Percentiles rank a stretch among this genome's conserved stretches.
These are phyloP conservation scores for Chrysoporthe austroafricana DNA, from an alignment of 2,329 filamentous ascomycete genomes.

Conservation along the genomic window DNA sequence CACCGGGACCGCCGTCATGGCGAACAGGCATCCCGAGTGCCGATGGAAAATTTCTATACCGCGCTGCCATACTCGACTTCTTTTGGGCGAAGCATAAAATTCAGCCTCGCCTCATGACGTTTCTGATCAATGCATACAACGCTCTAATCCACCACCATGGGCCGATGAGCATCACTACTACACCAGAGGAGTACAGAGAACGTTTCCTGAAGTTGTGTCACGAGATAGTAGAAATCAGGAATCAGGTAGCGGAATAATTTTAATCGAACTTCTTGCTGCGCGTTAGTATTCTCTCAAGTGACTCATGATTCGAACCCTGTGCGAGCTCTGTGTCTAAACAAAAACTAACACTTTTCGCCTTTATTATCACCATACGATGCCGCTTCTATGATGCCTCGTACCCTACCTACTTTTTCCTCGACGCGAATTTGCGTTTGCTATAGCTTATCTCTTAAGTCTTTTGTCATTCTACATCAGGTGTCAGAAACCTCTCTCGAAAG, in stretches of 20 bases:
- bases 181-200: conserved; percentile 67
- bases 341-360: too few species aligned
- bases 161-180: conserved; percentile 76
- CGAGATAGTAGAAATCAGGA: conserved; percentile 43
- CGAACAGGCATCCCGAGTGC: conserved; percentile 62
- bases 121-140: conserved; percentile 67
- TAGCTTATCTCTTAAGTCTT: too few species aligned
- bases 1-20: conserved; percentile 54
- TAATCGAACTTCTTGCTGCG: neutral
- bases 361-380: too few species aligned
- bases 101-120: conserved; percentile 68
- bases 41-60: conserved; percentile 69
- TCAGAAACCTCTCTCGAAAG: too few species aligned
- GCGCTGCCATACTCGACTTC: conserved; percentile 72
- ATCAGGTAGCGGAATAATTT: neutral
- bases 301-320: neutral
- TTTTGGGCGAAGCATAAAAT: conserved; percentile 78
- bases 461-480: too few species aligned
- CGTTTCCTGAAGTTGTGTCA: conserved; percentile 55
- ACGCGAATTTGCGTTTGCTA: too few species aligned
- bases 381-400: too few species aligned
- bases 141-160: conserved; percentile 62
- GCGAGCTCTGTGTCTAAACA: neutral
- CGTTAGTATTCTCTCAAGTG: neutral
- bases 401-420: too few species aligned